Evolutionary conservation across 495 filamentous ascomycete species (phyloP).

Genomic region (Lepraria neglecta): DNA sequence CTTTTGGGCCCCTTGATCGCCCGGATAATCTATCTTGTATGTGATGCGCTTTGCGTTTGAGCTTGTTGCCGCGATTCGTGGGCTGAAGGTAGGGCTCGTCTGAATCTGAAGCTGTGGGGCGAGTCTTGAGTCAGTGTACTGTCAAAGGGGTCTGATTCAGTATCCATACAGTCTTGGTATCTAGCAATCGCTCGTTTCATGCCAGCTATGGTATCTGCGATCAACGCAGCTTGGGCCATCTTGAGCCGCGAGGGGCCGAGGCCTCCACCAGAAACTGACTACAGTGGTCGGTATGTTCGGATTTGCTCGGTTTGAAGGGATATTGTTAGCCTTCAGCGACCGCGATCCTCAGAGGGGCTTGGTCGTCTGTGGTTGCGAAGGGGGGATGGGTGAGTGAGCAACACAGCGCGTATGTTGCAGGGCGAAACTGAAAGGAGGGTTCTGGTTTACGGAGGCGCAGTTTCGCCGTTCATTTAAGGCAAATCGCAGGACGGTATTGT

Average conservation of each 20-base stretch:
- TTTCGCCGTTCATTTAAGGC: too few relatives aligned
- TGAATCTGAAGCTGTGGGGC: constrained; percentile 66
- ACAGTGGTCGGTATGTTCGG: background rate
- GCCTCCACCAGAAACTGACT: background rate
- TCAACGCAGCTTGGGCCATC: constrained; percentile 68
- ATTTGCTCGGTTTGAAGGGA: background rate
- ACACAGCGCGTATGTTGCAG: background rate
- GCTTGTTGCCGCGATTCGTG: constrained; percentile 88
- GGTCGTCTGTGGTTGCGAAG: background rate
- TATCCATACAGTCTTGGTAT: constrained; percentile 50
- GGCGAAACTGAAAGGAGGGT: background rate
- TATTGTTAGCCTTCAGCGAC: background rate
- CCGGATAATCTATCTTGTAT: constrained; percentile 71
- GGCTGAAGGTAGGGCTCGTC: constrained; percentile 73
- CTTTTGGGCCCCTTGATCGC: constrained; percentile 58
- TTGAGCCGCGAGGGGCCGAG: constrained; percentile 26
- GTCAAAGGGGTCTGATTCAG: background rate
- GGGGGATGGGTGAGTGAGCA: background rate
- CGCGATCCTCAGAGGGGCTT: background rate
- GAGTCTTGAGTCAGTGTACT: background rate
- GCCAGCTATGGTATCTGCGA: constrained; percentile 65
- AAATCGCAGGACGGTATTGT: background rate
- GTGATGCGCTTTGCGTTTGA: constrained; percentile 74
- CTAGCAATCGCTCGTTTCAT: constrained; percentile 68
- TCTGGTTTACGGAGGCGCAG: too few relatives aligned